Base-by-base conservation (phyloP, 2,329 filamentous ascomycete genomes). In the Fusarium cicatricum region DNA sequence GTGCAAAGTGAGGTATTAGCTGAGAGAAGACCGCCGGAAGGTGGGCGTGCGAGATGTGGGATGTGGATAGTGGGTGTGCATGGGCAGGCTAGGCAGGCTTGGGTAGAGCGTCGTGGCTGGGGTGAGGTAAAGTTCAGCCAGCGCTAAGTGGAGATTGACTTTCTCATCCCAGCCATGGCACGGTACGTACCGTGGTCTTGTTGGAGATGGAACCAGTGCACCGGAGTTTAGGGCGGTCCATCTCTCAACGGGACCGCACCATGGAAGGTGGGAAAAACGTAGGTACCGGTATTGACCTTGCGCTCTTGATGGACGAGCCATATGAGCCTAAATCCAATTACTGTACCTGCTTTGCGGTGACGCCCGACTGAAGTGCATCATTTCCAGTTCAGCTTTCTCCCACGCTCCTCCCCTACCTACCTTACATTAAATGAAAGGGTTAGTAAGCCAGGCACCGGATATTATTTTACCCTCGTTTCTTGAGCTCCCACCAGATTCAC, bases 71-170 rank as follows among this genome's bases (percentile, higher is more conserved):
- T 36, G 29, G 46, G 47, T 56, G 51, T 41, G 64, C 52, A 52
- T 34, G 32, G 37, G 47, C 33, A 38, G 52, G 62, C 64, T 34
- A 29, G 37, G 47, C 33, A 38, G 52, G 62, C 64, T 58, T 67
- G 56, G 9, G 23, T 40, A 55, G 44, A 50, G 52, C 59, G 56
- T 43, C 53, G 51, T 51, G 52, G 54, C 62, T 53, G 59, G 64
- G 56, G 51, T 63, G 56, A 54, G 59, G 53, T 55, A 51, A 45
- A 57, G 60, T 50, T 52, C 57, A 26, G 55, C 62, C 47, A 55
- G 48, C 57, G 37, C 62, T 41, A 56, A 67, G 50, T 54, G 55
- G 55, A 54, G 55, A 36, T 43, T 26, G 40, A 33, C 49, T 46
- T 50, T 33, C 32, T 28, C 40, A 16, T 39, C 45, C 39, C 41